Base-by-base conservation (phyloP, 1,284 basidiomycete genomes). In the Meripilus lineatus region DNA sequence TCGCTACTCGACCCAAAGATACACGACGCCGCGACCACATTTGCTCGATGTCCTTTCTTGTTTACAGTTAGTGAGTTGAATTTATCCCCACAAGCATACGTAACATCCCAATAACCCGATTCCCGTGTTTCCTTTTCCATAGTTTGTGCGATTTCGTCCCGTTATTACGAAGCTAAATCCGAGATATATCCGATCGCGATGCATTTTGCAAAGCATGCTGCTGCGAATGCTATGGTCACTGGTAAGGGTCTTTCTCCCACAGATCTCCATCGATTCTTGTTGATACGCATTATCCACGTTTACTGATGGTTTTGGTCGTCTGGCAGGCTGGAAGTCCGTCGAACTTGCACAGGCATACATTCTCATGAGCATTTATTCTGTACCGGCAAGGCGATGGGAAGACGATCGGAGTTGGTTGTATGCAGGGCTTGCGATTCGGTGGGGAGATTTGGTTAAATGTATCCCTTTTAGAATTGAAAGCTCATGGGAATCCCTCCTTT, bases 331-430 rank as follows among this genome's bases (percentile, higher is more conserved):
- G 82, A 90, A 90, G 62, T 73, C 71, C 3, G 67, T 79, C 37
- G 76, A 79, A 53, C 58, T 79, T 14, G 74, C 75, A 20, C 77
- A 79, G 45, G 76, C 77, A 14, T 79, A 77, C 53, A 82, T 90
- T 39, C 70, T 89, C 41, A 81, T 89, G 81, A 85, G 82, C 50
- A 74, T 86, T 40, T 89, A 85, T 51, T 77, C 80, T 15, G 81
- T 88, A 1, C 88, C 87, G 4, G 86, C 87, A 2, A 74, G 81
- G 15, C 67, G 79, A 39, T 90, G 88, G 87, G 88, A 90, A 55
- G 88, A 89, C 56, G 85, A 89, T 55, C 73, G 86, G 21, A 84
- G 81, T 50, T 90, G 86, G 85, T 58, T 90, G 37, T 89, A 89
- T 57, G 84, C 83, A 2, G 87, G 87, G 5, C 73, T 89, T 32